Evolutionary conservation across 208 protist species (phyloP).

Genomic region (Crithidia mellificae): DNA sequence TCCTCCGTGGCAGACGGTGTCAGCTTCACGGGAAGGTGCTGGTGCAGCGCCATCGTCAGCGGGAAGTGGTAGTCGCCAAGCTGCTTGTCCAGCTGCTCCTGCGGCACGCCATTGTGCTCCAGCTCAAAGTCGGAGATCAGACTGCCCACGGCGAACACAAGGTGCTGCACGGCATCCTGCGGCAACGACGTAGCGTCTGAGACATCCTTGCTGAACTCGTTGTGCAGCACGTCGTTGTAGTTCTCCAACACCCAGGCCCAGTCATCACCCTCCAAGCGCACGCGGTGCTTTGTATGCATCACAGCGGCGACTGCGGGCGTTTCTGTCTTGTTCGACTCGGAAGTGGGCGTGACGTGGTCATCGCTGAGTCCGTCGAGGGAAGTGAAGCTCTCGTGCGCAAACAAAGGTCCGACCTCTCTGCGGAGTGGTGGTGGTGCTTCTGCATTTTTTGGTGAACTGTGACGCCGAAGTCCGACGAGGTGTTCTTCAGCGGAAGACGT

Average conservation of each 20-base stretch:
- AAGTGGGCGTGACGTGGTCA: neutral
- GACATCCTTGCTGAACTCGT: constrained; percentile 48
- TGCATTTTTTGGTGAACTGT: neutral
- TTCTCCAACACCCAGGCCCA: constrained; percentile 39
- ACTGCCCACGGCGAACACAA: constrained; percentile 28
- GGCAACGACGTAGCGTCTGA: constrained; percentile 28
- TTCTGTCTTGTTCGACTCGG: neutral
- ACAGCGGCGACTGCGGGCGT: neutral
- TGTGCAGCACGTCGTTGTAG: constrained; percentile 27
- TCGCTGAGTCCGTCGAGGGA: constrained; percentile 9
- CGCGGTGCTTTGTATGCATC: constrained; percentile 37
- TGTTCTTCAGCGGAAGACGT: neutral
- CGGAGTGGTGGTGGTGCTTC: neutral
- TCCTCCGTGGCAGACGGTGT: neutral
- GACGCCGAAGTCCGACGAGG: neutral
- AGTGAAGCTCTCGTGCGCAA: constrained; percentile 6
- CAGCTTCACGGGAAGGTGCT: neutral
- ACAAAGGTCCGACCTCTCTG: neutral
- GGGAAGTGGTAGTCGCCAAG: constrained; percentile 17
- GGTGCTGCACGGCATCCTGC: constrained; percentile 1
- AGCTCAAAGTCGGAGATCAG: constrained; percentile 34
- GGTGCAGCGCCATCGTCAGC: constrained; percentile 27
- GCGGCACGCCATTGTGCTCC: constrained; percentile 18
- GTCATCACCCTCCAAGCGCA: constrained; percentile 44
- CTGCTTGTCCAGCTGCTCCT: constrained; percentile 26